Conservation (phyloP, 495 filamentous ascomycete genomes). For the Hyaloscypha finlandica region DNA sequence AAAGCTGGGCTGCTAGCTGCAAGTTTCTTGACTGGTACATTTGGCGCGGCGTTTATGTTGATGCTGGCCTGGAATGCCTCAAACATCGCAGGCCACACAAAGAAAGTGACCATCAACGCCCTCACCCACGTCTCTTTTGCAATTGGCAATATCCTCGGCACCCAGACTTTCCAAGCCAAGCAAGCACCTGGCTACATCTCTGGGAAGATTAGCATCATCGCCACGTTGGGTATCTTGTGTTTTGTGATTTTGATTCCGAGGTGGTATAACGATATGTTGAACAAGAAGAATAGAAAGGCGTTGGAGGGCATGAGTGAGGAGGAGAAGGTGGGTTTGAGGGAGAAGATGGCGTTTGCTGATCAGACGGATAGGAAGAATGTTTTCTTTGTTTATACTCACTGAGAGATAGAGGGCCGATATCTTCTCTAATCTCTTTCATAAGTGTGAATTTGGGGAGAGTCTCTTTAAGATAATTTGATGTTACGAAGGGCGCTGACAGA, state of each 20-base stretch:
- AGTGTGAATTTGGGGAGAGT: too few relatives aligned
- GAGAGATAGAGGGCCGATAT: not conserved
- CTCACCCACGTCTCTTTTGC: conserved; percentile 22
- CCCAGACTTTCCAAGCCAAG: conserved; percentile 29
- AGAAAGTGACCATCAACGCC: conserved; percentile 28
- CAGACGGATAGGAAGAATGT: conserved; percentile 25
- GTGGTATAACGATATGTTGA: conserved; percentile 61
- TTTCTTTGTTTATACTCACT: conserved; percentile 26
- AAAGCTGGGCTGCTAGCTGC: conserved; percentile 23
- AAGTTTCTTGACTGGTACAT: conserved; percentile 22
- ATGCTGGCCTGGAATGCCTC: conserved; percentile 27
- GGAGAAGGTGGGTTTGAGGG: conserved; percentile 53
- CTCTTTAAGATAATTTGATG: too few relatives aligned
- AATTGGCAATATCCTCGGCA: conserved; percentile 26
- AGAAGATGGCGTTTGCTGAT: conserved; percentile 47
- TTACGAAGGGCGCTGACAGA: too few relatives aligned
- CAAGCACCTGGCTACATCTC: conserved; percentile 60
- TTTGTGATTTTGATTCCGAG: conserved; percentile 60
- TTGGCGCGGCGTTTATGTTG: conserved; percentile 25
- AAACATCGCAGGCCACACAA: conserved; percentile 27
- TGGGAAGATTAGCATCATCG: conserved; percentile 67
- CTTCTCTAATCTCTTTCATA: too few relatives aligned
- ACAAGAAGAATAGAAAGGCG: conserved; percentile 57
- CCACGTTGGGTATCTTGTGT: conserved; percentile 59
- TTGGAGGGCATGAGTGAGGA: conserved; percentile 56